Evolutionary conservation across 352 stramenopile genomes (phyloP).

Genomic region (Phytophthora sojae): DNA sequence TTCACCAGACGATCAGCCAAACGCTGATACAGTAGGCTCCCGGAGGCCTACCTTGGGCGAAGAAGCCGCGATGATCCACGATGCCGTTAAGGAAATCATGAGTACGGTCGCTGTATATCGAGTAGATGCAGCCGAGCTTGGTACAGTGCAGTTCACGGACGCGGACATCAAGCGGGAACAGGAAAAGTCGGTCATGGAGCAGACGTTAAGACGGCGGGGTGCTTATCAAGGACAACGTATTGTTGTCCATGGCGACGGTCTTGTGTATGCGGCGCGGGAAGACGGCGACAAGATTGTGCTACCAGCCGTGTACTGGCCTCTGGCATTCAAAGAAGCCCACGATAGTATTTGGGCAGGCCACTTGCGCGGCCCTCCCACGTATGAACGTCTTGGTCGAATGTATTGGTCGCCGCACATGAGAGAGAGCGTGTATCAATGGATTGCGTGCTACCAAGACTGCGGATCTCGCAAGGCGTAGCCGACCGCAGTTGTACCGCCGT

Average conservation of each 20-base stretch:
- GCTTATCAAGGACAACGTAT: not conserved
- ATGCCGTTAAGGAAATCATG: no score
- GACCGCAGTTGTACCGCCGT: not conserved
- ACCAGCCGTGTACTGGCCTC: slow-evolving; percentile 3
- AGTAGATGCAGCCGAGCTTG: slow-evolving; percentile 7
- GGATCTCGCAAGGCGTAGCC: slow-evolving; percentile 3
- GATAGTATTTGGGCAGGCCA: slow-evolving; percentile 16
- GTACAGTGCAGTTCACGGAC: slow-evolving; percentile 5
- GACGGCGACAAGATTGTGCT: not conserved
- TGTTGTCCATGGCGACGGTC: not conserved
- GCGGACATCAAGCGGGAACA: not conserved
- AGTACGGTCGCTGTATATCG: not conserved
- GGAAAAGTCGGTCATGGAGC: not conserved
- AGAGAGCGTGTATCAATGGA: not conserved
- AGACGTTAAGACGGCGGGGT: not conserved
- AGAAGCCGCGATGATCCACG: no score
- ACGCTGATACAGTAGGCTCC: no score
- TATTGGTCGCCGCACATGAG: slow-evolving; percentile 14
- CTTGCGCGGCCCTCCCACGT: not conserved
- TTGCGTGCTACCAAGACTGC: slow-evolving; percentile 7
- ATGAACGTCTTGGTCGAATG: not conserved
- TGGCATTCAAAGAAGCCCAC: slow-evolving; percentile 13
- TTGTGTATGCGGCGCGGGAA: not conserved
- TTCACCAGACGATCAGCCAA: no score
- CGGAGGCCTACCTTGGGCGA: no score